Conservation (phyloP, 2,329 filamentous ascomycete species). For the Beauveria sp. region DNA sequence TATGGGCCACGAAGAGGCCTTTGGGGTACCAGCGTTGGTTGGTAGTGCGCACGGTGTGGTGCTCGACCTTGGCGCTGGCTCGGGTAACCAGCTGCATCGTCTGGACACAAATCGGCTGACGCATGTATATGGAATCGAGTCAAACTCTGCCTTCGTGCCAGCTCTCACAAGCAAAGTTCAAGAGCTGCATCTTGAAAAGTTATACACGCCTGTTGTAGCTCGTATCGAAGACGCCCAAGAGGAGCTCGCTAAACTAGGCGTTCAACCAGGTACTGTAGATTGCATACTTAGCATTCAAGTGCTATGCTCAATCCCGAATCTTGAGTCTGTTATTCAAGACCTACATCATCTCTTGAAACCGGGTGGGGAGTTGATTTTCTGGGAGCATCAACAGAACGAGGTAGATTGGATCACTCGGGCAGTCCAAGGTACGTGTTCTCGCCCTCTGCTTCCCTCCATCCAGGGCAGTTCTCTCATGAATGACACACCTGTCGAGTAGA, state of each 20-base stretch:
- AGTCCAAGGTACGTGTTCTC: constrained; percentile 20
- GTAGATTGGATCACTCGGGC: constrained; percentile 19
- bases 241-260: constrained; percentile 25
- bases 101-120: constrained; percentile 25
- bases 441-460: background rate
- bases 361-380: constrained; percentile 37
- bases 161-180: constrained; percentile 23
- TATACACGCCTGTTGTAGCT: constrained; percentile 29
- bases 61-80: constrained; percentile 36
- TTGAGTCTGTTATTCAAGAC: constrained; percentile 19
- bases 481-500: background rate
- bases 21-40: background rate
- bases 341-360: constrained; percentile 34
- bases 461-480: background rate
- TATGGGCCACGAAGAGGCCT: background rate
- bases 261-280: constrained; percentile 29
- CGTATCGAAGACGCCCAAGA: constrained; percentile 30
- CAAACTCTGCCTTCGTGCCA: constrained; percentile 26
- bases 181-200: constrained; percentile 21
- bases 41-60: constrained; percentile 16
- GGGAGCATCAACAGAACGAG: constrained; percentile 30
- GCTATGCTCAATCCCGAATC: constrained; percentile 29
- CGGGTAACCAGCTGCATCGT: constrained; percentile 34
- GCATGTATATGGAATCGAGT: constrained; percentile 32
- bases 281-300: constrained; percentile 34